phyloP scores from a whole-genome alignment of 106 monocot species.

The Hemerocallis citrina region DNA sequence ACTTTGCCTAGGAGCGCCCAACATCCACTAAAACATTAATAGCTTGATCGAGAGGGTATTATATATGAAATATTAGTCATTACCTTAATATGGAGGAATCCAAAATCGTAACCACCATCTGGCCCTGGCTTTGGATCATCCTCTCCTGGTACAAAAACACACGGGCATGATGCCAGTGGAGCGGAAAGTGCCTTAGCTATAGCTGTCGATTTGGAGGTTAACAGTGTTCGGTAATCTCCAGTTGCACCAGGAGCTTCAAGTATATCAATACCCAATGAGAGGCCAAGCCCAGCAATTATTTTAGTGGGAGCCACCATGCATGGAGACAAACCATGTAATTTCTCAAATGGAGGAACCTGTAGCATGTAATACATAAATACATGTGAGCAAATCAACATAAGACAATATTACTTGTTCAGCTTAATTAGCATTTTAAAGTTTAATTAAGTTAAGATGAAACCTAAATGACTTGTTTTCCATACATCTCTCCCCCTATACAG shows the following conservation, averaged over 20 bases:
- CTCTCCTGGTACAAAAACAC: slow-evolving; percentile 80
- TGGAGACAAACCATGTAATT: slow-evolving; percentile 60
- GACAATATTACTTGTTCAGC: background rate
- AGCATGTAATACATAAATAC: background rate
- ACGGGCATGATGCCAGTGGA: slow-evolving; percentile 60
- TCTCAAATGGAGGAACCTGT: slow-evolving; percentile 75
- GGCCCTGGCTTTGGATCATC: slow-evolving; percentile 62
- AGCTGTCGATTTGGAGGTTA: slow-evolving; percentile 81
- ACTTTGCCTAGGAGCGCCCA: too few relatives aligned
- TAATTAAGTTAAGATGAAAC: background rate
- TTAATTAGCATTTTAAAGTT: background rate
- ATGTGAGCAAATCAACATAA: background rate
- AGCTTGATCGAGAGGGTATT: background rate
- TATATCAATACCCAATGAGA: slow-evolving; percentile 87
- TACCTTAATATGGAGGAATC: slow-evolving; percentile 97
- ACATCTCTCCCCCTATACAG: slow-evolving; percentile 1
- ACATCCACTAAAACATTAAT: too few relatives aligned
- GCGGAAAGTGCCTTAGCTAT: slow-evolving; percentile 91
- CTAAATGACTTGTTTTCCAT: background rate
- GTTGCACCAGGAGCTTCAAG: slow-evolving; percentile 97
- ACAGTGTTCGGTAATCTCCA: slow-evolving; percentile 83
- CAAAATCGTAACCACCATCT: slow-evolving; percentile 84
- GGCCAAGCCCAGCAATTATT: slow-evolving; percentile 92
- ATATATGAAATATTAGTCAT: background rate
- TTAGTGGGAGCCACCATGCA: slow-evolving; percentile 99